phyloP scores from a whole-genome alignment of 306 rosid species.

The Abrus precatorius region DNA sequence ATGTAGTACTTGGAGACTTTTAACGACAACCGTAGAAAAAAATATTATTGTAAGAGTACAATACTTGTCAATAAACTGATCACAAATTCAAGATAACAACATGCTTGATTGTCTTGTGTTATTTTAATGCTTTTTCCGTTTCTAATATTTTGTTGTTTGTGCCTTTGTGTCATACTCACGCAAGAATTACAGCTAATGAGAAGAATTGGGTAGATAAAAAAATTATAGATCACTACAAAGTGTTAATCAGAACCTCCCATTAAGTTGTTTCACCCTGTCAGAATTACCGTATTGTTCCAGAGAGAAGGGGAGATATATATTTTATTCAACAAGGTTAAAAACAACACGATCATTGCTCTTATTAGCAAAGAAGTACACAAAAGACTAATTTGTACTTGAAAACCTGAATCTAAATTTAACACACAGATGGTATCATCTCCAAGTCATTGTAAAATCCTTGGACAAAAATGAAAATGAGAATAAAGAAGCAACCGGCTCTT shows the following conservation, averaged over 20 bases:
- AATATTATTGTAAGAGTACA: too few relatives aligned
- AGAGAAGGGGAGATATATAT: slow-evolving; percentile 46
- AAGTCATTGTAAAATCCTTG: slow-evolving; percentile 60
- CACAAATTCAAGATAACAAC: background rate
- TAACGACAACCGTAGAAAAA: too few relatives aligned
- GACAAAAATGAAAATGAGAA: slow-evolving; percentile 59
- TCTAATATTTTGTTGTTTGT: background rate
- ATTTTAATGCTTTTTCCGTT: background rate
- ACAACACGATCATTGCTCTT: slow-evolving; percentile 57
- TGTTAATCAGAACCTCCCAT: slow-evolving; percentile 29
- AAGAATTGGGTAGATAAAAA: slow-evolving; percentile 6
- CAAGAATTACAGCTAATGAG: background rate
- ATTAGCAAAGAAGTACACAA: slow-evolving; percentile 44
- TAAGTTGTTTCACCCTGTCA: slow-evolving; percentile 33
- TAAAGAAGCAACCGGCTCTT: slow-evolving; percentile 41
- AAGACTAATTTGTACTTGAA: slow-evolving; percentile 57
- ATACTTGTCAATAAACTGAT: background rate
- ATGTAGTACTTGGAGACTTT: background rate
- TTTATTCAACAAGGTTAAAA: slow-evolving; percentile 55
- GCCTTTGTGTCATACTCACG: background rate
- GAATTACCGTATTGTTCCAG: slow-evolving; percentile 36
- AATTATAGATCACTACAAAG: slow-evolving; percentile 22
- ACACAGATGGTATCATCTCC: slow-evolving; percentile 59
- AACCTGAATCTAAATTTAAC: slow-evolving; percentile 57
- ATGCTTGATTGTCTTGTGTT: background rate